Base-by-base conservation (phyloP, 768 basidiomycete species). In the Boletus vermiculosoides region DNA sequence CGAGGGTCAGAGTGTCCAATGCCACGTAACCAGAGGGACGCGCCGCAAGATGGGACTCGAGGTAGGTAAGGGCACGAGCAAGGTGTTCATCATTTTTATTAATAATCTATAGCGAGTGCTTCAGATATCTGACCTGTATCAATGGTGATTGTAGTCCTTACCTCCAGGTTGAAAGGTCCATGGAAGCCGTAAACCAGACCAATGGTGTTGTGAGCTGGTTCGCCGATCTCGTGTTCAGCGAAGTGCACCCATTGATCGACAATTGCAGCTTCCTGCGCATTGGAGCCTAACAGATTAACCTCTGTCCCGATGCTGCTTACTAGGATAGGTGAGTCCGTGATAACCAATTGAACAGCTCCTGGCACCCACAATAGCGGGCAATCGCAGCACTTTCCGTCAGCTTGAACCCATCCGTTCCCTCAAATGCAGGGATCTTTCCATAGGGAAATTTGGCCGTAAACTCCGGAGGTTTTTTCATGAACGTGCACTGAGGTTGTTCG, bases 371-470 rank as follows among this genome's bases (percentile, higher is more conserved):
- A 39, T 68, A 66, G 20, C 60, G 64, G 4, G 62, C 66, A 33
- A 68, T 68, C 34, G 60, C 25, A n/a, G 58, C 22, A 1, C 66
- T 66, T 45, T 68, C 66, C 10, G 16, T 49, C 13, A 68, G 16
- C 15, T 22, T 64, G 28, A 58, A 64, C 20, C 64, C 66, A 9
- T 68, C 62, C 12, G 39, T 45, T 5, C 54, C 60, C 41, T 68
- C 60, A 10, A 68, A 68, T 1, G 64, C 36, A 34, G 66, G 66
- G 23, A 68, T 59, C 36, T 68, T 68, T 0, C 64, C 66, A 8
- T 61, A 59, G 0, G 64, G 50, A 44, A 68, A 68, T 41, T 68
- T 62, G 31, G 16, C 25, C 11, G 28, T 28, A 30, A 56, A 68
- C 4, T 60, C 60, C 0, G 45, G 15, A 2, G 64, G 60, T 30